Conservation (phyloP, 2,329 filamentous ascomycete species). For the Claviceps fusiformis region DNA sequence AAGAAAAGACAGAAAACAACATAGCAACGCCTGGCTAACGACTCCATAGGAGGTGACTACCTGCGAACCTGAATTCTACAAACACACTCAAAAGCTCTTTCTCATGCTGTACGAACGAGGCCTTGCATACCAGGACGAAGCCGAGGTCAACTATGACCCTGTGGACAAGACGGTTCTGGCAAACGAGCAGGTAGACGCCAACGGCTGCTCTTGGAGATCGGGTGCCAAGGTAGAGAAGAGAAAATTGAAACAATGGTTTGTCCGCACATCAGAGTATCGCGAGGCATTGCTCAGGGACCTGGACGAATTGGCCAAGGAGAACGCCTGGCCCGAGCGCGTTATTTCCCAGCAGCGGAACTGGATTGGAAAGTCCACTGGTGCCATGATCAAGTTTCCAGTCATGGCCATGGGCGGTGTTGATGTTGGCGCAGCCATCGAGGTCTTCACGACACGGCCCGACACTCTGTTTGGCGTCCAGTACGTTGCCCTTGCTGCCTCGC, state of each 20-base stretch:
- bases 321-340: constrained; percentile 71
- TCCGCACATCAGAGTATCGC: constrained; percentile 68
- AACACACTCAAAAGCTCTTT: constrained; percentile 79
- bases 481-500: constrained; percentile 60
- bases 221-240: constrained; percentile 72
- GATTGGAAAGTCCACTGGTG: constrained; percentile 68
- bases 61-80: constrained; percentile 75
- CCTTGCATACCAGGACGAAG: constrained; percentile 70
- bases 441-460: constrained; percentile 76
- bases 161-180: constrained; percentile 80
- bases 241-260: constrained; percentile 77
- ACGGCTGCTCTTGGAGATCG: constrained; percentile 76
- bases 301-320: constrained; percentile 46
- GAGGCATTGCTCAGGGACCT: constrained; percentile 60
- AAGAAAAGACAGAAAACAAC: not conserved
- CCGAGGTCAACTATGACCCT: constrained; percentile 81
- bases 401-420: constrained; percentile 27
- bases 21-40: not conserved
- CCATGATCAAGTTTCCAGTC: constrained; percentile 57
- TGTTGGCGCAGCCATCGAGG: constrained; percentile 41
- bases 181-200: constrained; percentile 84
- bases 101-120: constrained; percentile 60
- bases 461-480: constrained; percentile 83
- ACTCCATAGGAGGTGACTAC: constrained; percentile 62
- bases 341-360: constrained; percentile 76